Evolutionary conservation across 2,329 filamentous ascomycete genomes (phyloP).

Genomic region (Pseudocercospora cruenta): DNA sequence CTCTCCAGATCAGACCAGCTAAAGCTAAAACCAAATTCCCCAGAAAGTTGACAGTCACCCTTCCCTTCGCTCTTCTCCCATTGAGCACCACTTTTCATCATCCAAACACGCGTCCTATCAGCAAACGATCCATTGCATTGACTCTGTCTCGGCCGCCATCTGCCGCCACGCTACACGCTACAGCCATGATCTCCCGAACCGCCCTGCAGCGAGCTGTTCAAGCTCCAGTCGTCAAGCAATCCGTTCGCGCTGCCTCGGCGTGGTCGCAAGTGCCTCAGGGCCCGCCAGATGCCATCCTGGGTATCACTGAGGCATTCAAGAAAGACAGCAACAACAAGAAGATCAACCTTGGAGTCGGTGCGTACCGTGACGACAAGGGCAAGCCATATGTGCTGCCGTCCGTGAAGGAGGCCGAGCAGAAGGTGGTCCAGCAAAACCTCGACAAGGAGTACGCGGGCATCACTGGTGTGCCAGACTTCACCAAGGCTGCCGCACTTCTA

Average conservation of each 20-base stretch:
- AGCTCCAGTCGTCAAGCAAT: conserved; percentile 37
- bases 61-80: not conserved
- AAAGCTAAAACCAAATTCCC: not conserved
- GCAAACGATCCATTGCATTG: not conserved
- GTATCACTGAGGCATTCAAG: conserved; percentile 99
- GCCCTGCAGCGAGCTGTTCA: conserved; percentile 36
- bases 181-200: conserved; percentile 37
- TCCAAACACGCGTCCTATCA: conserved; percentile 14
- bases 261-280: conserved; percentile 93
- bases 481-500: conserved; percentile 84
- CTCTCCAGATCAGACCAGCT: not conserved
- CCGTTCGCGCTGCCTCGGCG: conserved; percentile 70
- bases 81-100: conserved; percentile 7
- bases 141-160: not conserved
- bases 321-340: conserved; percentile 90
- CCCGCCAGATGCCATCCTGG: conserved; percentile 77
- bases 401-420: conserved; percentile 84
- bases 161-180: conserved; percentile 6
- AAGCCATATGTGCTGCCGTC: conserved; percentile 98
- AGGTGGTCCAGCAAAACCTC: conserved; percentile 73
- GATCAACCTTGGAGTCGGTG: conserved; percentile 98
- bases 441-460: conserved; percentile 99
- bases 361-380: conserved; percentile 96
- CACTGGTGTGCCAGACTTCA: conserved; percentile 93
- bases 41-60: conserved; percentile 1